phyloP scores from a whole-genome alignment of 129 eudicot species.

The Apium graveolens region DNA sequence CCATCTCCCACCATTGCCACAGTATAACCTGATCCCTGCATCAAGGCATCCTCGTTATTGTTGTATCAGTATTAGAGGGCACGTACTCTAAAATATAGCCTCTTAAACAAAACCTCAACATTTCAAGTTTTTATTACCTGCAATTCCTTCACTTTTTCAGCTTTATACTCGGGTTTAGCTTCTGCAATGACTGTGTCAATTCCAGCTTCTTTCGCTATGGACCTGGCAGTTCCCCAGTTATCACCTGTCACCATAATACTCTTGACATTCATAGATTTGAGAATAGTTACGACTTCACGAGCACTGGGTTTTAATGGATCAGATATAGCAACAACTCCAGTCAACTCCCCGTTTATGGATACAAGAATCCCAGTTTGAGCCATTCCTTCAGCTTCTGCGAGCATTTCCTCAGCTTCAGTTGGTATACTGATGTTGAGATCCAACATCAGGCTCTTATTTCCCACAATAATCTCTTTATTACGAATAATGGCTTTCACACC shows the following conservation, averaged over 20 bases:
- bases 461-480: constrained; percentile 51
- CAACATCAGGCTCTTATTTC: constrained; percentile 62
- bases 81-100: not conserved
- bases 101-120: not conserved
- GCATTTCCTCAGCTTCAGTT: constrained; percentile 52
- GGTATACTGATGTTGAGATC: constrained; percentile 38
- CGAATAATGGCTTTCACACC: constrained; percentile 71
- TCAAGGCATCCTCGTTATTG: not conserved
- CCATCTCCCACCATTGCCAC: constrained; percentile 97
- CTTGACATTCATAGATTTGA: constrained; percentile 64
- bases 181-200: constrained; percentile 59
- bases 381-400: constrained; percentile 48
- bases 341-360: constrained; percentile 42
- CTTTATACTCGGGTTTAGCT: constrained; percentile 71
- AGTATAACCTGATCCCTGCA: constrained; percentile 51
- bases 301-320: constrained; percentile 84
- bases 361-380: constrained; percentile 85
- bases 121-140: constrained; percentile 37
- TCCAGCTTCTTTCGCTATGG: constrained; percentile 74
- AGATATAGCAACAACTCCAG: constrained; percentile 59
- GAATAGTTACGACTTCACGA: constrained; percentile 55
- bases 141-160: constrained; percentile 65
- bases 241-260: constrained; percentile 72
- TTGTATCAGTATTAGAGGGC: not conserved
- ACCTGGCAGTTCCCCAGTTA: constrained; percentile 77